Conservation (phyloP, 805 yeast genomes). For the Suhomyces canberraensis region DNA sequence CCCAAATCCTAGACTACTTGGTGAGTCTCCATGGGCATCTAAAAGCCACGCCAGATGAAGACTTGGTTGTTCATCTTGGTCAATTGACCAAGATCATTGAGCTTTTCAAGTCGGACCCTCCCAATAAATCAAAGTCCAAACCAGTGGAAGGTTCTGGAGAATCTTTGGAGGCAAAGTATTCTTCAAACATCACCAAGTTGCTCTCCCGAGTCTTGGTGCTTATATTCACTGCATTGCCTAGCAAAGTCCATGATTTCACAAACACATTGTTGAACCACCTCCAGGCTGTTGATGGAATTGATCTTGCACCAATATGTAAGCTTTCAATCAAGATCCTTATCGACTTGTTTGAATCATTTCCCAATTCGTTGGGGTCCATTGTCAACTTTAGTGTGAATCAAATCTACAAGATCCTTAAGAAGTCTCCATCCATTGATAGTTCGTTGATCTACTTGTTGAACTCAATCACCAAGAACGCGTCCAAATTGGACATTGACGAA, state of each 20-base stretch:
- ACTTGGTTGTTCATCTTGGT: slow-evolving; percentile 11
- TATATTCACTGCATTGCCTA: slow-evolving; percentile 28
- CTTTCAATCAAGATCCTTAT: slow-evolving; percentile 31
- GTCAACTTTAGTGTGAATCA: slow-evolving; percentile 31
- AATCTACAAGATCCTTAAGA: slow-evolving; percentile 39
- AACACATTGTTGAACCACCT: slow-evolving; percentile 31
- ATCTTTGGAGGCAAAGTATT: not conserved
- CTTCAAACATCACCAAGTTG: slow-evolving; percentile 15
- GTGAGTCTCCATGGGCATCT: slow-evolving; percentile 18
- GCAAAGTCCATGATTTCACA: slow-evolving; percentile 36
- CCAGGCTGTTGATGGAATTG: slow-evolving; percentile 12
- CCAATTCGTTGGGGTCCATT: slow-evolving; percentile 35
- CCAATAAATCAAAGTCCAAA: slow-evolving; percentile 4
- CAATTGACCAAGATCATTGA: slow-evolving; percentile 27
- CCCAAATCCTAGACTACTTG: slow-evolving; percentile 19
- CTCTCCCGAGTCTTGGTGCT: slow-evolving; percentile 26
- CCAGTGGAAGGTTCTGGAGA: not conserved
- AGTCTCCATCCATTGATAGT: slow-evolving; percentile 22
- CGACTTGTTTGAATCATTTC: slow-evolving; percentile 36
- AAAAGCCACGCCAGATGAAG: slow-evolving; percentile 3
- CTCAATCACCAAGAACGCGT: slow-evolving; percentile 31
- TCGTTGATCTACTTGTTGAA: slow-evolving; percentile 30
- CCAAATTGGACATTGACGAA: slow-evolving; percentile 39
- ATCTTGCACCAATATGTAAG: slow-evolving; percentile 15
- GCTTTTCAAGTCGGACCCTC: slow-evolving; percentile 15